Evolutionary conservation across 495 filamentous ascomycete species (phyloP).

Genomic region (Penicillium steckii): DNA sequence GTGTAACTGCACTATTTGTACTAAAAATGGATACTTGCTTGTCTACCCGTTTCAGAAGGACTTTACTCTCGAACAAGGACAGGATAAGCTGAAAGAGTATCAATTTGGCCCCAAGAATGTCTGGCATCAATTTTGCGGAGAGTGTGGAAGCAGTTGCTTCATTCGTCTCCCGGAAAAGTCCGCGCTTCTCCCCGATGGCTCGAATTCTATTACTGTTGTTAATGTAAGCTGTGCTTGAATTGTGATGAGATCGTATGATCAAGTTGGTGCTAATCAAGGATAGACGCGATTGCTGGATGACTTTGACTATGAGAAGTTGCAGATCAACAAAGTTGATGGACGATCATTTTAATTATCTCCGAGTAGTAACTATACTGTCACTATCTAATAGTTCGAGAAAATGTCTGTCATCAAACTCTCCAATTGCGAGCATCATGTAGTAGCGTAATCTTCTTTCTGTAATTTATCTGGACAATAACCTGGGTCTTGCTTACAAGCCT

Average conservation of each 20-base stretch:
- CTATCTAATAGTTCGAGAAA: no score
- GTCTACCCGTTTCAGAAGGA: constrained; percentile 31
- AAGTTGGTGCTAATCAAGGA: not conserved
- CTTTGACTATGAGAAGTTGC: constrained; percentile 1
- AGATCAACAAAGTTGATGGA: constrained; percentile 2
- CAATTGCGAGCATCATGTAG: no score
- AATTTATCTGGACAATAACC: no score
- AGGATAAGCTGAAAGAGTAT: constrained; percentile 24
- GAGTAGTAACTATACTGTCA: no score
- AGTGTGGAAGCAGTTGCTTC: constrained; percentile 22
- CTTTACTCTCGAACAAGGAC: constrained; percentile 17
- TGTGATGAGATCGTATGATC: not conserved
- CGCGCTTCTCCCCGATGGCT: not conserved
- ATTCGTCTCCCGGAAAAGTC: constrained; percentile 2
- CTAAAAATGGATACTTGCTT: constrained; percentile 39
- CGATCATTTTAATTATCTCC: not conserved
- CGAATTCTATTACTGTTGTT: not conserved
- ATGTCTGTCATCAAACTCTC: no score
- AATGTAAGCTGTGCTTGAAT: not conserved
- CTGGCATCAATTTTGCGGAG: constrained; percentile 28
- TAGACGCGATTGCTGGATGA: constrained; percentile 3
- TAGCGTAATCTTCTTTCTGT: no score
- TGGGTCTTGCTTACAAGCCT: no score
- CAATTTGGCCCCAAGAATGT: constrained; percentile 14
- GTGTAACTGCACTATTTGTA: constrained; percentile 47